These are phyloP conservation scores for Fraxinus albicans DNA, from an alignment of 305 asterid genomes.

Conservation along the genomic window DNA sequence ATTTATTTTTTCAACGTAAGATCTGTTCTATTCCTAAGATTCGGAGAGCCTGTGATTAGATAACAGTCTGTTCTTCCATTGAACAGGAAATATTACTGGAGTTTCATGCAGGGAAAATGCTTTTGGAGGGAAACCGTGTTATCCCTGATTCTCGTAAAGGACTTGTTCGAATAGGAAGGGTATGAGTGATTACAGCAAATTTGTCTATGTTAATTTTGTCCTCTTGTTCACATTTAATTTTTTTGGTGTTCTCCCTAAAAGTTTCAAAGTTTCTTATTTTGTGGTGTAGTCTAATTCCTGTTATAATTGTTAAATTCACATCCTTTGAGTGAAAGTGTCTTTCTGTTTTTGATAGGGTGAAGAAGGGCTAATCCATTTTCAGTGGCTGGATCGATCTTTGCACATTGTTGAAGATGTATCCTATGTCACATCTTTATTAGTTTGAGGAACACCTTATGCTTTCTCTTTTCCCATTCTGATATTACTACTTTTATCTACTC, in stretches of 20 bases:
- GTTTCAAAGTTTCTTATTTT: not conserved
- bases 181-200: constrained; percentile 30
- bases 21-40: not conserved
- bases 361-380: constrained; percentile 88
- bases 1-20: not conserved
- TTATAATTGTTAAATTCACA: not conserved
- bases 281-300: not conserved
- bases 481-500: not conserved
- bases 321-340: constrained; percentile 10
- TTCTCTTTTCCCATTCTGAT: not conserved
- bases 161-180: constrained; percentile 90
- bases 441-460: constrained; percentile 16
- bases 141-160: constrained; percentile 94
- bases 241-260: not conserved
- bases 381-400: constrained; percentile 81
- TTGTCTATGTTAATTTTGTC: constrained; percentile 5
- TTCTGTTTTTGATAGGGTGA: constrained; percentile 57
- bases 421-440: constrained; percentile 26
- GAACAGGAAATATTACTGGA: constrained; percentile 70
- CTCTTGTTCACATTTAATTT: constrained; percentile 9
- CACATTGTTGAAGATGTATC: constrained; percentile 87
- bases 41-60: not conserved
- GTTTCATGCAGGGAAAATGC: constrained; percentile 96
- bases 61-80: constrained; percentile 21
- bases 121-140: constrained; percentile 72